Percentiles rank a stretch among this genome's conserved stretches.
Conservation (phyloP, 148 eudicot genomes). For the Dianthus caryophyllus region DNA sequence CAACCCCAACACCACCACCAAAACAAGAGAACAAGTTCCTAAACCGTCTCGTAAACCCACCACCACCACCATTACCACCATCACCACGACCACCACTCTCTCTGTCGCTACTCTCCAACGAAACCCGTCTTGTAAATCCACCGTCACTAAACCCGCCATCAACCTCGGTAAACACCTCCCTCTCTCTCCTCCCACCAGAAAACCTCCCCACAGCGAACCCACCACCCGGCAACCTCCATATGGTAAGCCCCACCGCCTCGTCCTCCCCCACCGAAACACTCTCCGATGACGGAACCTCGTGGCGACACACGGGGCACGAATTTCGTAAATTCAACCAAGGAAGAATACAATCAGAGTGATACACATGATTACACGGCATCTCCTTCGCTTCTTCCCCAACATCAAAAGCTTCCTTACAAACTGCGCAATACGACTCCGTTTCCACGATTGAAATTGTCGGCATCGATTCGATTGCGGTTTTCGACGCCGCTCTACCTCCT, state of each 20-base stretch:
- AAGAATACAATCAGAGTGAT: constrained; percentile 69
- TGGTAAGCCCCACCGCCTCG: constrained; percentile 84
- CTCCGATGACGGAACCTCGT: constrained; percentile 50
- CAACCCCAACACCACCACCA: constrained; percentile 12
- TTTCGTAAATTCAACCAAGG: constrained; percentile 69
- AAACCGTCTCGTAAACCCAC: constrained; percentile 37
- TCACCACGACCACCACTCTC: constrained; percentile 48
- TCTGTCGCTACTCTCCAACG: constrained; percentile 66
- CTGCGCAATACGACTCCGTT: constrained; percentile 60
- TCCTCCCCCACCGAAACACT: constrained; percentile 36
- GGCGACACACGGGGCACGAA: constrained; percentile 82
- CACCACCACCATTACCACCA: too few relatives aligned
- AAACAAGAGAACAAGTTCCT: constrained; percentile 70
- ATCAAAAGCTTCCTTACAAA: constrained; percentile 74
- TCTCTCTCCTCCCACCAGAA: constrained; percentile 49
- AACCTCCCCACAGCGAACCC: constrained; percentile 90
- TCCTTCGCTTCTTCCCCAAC: constrained; percentile 58
- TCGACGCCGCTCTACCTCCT: constrained; percentile 61
- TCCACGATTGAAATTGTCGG: constrained; percentile 50
- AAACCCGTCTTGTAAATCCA: constrained; percentile 66
- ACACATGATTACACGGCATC: constrained; percentile 86
- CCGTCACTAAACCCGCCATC: constrained; percentile 84
- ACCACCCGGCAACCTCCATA: constrained; percentile 93
- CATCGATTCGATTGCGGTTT: constrained; percentile 72
- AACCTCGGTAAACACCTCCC: constrained; percentile 84